Evolutionary conservation across 768 basidiomycete genomes (phyloP), one percentile per base, ranked within the genome.

Genomic region (Strobilomyces echinocephalus): DNA sequence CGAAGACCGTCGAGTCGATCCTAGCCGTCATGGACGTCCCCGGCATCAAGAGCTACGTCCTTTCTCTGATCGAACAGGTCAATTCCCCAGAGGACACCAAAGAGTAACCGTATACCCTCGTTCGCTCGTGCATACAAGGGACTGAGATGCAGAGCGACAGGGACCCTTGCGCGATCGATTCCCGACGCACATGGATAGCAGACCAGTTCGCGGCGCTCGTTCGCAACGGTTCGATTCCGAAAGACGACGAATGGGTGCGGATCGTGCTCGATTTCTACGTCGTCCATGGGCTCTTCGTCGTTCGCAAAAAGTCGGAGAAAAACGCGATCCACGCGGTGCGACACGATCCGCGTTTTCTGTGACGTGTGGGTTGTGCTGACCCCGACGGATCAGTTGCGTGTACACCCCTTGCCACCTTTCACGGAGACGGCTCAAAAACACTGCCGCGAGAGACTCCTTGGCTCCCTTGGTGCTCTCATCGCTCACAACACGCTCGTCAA

Each of bases 1-100:
- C 95, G 9, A 97, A 94, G 71, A 95, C 91, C 0, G 80, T 97
- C 34, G 93, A 95, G 71, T 79, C 81, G 1, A 84, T 97, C 52
- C 73, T 97, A 51, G 77, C 82, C 4, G 81, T 80, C 34, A 84
- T 94, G 79, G 82, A 87, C 59, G 69, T 72, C 1, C 75, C 82
- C 2, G 93, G 91, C 9, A 88, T 97, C 57, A 78, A 80, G 59
- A 79, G 72, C 36, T 97, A 95, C 69, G 81, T 94, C 42, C 69
- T 76, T 34, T 84, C 88, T 69, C 72, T 97, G 21, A 73, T 90
- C 35, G 73, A 73, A 15, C 80, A 88, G 56, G 73, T 85, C 44
- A 79, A 86, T 61, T 77, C 81, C 11, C 63, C 66, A 20, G 69
- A 73, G n/a, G 71, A 64, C 28, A 53, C 67, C 14, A 66, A 74